Conservation (phyloP, 2,329 filamentous ascomycete species). For the Penicillium sp. region DNA sequence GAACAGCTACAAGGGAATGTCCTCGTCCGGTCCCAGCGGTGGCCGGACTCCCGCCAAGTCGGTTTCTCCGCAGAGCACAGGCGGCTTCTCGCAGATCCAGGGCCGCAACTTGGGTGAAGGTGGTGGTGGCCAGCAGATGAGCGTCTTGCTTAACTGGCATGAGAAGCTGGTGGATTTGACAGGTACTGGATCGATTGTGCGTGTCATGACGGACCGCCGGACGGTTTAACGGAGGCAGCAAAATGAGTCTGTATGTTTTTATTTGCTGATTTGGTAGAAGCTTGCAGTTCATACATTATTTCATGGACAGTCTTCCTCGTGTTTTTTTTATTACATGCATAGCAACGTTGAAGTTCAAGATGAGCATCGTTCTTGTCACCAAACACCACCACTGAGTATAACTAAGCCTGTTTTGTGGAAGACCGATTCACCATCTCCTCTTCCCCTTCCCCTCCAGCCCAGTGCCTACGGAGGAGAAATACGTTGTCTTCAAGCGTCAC, state of each 20-base stretch:
- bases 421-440: no score
- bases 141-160: conserved; percentile 95
- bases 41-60: conserved; percentile 48
- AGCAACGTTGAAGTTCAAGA: no score
- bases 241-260: conserved; percentile 9
- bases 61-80: conserved; percentile 70
- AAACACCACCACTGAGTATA: no score
- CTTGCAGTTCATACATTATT: conserved; percentile 17
- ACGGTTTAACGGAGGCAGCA: conserved; percentile 56
- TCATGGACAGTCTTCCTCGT: conserved; percentile 11
- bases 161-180: conserved; percentile 96
- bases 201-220: conserved; percentile 94
- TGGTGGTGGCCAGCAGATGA: conserved; percentile 84
- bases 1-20: conserved; percentile 85
- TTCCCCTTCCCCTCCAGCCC: no score
- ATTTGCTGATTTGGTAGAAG: conserved; percentile 19
- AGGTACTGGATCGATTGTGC: conserved; percentile 83
- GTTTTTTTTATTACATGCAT: neutral
- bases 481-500: no score
- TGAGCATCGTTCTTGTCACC: no score
- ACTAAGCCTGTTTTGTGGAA: no score
- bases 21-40: conserved; percentile 36
- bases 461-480: no score
- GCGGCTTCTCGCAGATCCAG: conserved; percentile 72
- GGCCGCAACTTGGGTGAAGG: conserved; percentile 54